Evolutionary conservation across 2,329 filamentous ascomycete species (phyloP).

Genomic region (Paraphaeosphaeria sporulosa): DNA sequence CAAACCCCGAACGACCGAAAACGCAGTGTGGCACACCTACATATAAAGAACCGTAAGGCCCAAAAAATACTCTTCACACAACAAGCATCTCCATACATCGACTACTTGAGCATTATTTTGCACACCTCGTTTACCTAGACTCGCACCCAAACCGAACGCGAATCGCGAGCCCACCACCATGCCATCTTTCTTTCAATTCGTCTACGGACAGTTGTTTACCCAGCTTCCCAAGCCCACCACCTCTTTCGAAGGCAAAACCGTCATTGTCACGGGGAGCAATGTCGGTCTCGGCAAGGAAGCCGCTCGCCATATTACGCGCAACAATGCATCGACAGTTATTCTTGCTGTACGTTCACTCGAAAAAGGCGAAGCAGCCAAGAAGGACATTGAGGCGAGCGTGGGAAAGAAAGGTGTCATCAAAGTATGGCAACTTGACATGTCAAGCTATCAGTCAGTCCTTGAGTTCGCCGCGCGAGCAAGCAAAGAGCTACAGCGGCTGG

Average conservation of each 20-base stretch:
- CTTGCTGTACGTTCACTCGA: slow-evolving; percentile 51
- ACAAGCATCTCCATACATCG: background rate
- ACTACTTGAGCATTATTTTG: background rate
- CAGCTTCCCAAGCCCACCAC: slow-evolving; percentile 39
- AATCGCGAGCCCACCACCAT: background rate
- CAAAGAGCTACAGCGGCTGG: slow-evolving; percentile 38
- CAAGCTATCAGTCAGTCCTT: slow-evolving; percentile 47
- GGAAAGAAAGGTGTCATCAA: slow-evolving; percentile 44
- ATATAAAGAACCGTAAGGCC: background rate
- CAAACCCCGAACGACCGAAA: no score
- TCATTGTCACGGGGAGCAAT: slow-evolving; percentile 58
- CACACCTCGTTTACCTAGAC: background rate
- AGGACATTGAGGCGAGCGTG: slow-evolving; percentile 48
- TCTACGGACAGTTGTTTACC: slow-evolving; percentile 44
- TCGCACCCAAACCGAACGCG: background rate
- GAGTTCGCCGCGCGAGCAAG: slow-evolving; percentile 39
- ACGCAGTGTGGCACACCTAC: no score
- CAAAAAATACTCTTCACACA: background rate
- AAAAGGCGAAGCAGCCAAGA: slow-evolving; percentile 55
- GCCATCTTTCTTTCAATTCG: slow-evolving; percentile 10
- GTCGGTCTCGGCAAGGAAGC: slow-evolving; percentile 57
- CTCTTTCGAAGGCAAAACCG: slow-evolving; percentile 43
- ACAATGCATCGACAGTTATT: slow-evolving; percentile 53
- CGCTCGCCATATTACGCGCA: slow-evolving; percentile 49
- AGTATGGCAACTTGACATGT: slow-evolving; percentile 56